Base-by-base conservation (phyloP, 176 grass and related monocot species). In the Phoenix roebelenii region DNA sequence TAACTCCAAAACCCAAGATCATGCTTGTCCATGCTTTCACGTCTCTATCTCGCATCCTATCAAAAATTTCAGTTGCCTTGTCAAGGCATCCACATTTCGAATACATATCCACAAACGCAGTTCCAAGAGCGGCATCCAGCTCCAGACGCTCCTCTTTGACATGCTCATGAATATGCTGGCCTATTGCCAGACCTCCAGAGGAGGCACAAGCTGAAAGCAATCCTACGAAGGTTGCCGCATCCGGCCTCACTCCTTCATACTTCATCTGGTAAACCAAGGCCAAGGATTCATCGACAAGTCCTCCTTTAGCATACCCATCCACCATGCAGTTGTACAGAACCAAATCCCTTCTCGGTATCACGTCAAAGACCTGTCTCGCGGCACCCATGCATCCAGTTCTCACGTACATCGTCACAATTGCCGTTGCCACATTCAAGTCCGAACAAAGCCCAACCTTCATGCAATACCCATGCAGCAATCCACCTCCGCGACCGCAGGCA, bases 241-340 rank as follows among this genome's bases (percentile, higher is more conserved):
- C 77, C 9, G 78, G 78, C 35, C 54, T 57, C 54, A 85, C n/a
- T 9, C 86, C 67, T 7, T 66, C 72, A 6, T 51, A 66, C 50
- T 48, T 82, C 78, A 89, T 89, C 51, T 18, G 72, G 1, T 35
- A 35, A 25, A 89, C 55, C 52, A 79, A 58, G 16, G 4, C 57
- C 50, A 85, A 52, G 17, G 87, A 78, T 65, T 82, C 82, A 57
- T 63, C 23, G 14, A 90, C 57, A 15, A 54, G 32, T 57, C 75
- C 75, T 5, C 50, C n/a, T 58, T 85, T 82, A 4, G 82, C 87
- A 30, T 81, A 85, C 15, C 72, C 72, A 65, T 85, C 82, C 57
- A 82, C 75, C 78, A 85, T 90, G 59, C 82, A 82, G 53, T 90
- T 90, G 58, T 81, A 82, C 24, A 90, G 44, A 28, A 90, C 75